These are phyloP conservation scores for Cordyceps cateniannulata DNA, from an alignment of 2,329 filamentous ascomycete genomes.

Conservation along the genomic window DNA sequence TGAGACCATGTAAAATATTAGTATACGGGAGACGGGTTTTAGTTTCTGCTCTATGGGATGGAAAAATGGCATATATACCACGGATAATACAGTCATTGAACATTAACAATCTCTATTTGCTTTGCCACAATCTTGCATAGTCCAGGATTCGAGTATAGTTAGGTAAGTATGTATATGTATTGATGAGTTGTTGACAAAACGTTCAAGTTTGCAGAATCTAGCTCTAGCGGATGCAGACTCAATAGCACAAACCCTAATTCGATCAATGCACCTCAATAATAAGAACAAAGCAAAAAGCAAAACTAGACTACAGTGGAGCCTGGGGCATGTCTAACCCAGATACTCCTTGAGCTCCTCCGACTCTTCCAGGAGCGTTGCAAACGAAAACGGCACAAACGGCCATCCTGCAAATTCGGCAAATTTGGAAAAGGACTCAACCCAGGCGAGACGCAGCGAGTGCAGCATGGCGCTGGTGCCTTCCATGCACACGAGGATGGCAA, in stretches of 20 bases:
- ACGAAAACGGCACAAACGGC: slow-evolving; percentile 84
- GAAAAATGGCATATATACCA: background rate
- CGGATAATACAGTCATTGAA: background rate
- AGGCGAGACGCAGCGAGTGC: slow-evolving; percentile 84
- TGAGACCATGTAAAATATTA: background rate
- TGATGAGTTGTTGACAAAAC: background rate
- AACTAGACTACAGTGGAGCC: background rate
- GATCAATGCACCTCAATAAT: background rate
- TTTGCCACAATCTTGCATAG: background rate
- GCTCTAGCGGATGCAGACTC: background rate
- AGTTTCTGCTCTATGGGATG: background rate
- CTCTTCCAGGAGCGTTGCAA: slow-evolving; percentile 77
- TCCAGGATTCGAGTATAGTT: background rate
- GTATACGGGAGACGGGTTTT: background rate
- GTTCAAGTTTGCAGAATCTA: background rate
- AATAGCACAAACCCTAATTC: background rate
- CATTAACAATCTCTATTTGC: too few relatives aligned
- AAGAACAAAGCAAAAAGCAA: slow-evolving; percentile 17
- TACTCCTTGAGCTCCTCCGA: slow-evolving; percentile 58
- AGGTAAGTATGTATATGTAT: background rate
- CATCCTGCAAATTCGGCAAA: slow-evolving; percentile 89
- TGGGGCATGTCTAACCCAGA: slow-evolving; percentile 32
- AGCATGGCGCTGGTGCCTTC: slow-evolving; percentile 95
- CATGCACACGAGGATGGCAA: slow-evolving; percentile 77
- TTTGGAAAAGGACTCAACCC: slow-evolving; percentile 97